Percentiles rank a stretch among this genome's conserved stretches.
phyloP scores from a whole-genome alignment of 208 protist species.

The Trypanosoma caninum region DNA sequence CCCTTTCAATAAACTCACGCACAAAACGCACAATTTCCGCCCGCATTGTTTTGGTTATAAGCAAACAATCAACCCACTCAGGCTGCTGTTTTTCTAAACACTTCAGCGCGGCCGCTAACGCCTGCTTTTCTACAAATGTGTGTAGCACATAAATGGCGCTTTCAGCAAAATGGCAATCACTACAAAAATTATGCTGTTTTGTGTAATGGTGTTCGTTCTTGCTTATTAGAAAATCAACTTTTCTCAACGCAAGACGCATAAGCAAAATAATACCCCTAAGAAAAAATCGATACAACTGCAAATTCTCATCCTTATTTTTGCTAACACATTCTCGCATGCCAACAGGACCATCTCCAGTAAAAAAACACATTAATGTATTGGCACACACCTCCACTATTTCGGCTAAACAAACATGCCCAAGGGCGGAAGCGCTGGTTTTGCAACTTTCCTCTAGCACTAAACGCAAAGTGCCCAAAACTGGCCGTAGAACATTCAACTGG shows the following conservation, averaged over 20 bases:
- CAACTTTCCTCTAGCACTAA: not conserved
- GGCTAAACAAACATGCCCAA: not conserved
- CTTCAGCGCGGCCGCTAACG: not conserved
- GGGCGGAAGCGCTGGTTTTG: not conserved
- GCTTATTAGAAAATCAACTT: constrained; percentile 6
- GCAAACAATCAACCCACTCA: not conserved
- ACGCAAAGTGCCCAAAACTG: constrained; percentile 1
- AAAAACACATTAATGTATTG: not conserved
- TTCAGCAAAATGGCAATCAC: not conserved
- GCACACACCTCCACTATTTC: constrained; percentile 7
- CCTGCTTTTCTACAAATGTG: constrained; percentile 13
- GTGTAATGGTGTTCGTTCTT: too few species aligned
- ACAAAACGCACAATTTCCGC: constrained; percentile 16
- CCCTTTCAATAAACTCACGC: constrained; percentile 12
- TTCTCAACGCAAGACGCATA: constrained; percentile 11
- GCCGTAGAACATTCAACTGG: constrained; percentile 6
- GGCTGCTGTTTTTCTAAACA: not conserved
- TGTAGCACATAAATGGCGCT: not conserved
- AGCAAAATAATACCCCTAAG: constrained; percentile 3
- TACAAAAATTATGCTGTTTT: too few species aligned
- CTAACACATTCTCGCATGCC: not conserved
- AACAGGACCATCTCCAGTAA: not conserved
- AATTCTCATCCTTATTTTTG: not conserved
- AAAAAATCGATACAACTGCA: not conserved
- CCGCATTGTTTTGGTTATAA: not conserved